Conservation (phyloP, 2,329 filamentous ascomycete species). For the Exophiala spinifera region DNA sequence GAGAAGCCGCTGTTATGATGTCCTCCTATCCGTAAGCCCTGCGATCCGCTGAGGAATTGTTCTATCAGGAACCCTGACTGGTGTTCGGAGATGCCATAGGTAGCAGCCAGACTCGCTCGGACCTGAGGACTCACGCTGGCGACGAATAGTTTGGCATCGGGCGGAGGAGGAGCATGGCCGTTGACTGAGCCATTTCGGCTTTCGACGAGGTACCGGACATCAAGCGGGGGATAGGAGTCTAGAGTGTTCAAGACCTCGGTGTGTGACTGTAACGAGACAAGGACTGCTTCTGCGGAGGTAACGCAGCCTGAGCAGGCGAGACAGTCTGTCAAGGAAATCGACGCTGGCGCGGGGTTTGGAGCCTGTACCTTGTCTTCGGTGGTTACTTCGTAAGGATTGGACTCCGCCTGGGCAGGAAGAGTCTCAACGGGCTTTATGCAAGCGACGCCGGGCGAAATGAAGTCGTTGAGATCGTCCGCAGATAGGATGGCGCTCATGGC, state of each 20-base stretch:
- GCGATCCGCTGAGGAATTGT: constrained; percentile 68
- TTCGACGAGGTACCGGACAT: constrained; percentile 38
- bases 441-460: constrained; percentile 94
- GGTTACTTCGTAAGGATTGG: constrained; percentile 73
- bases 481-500: constrained; percentile 95
- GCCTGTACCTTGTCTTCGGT: constrained; percentile 74
- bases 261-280: constrained; percentile 92
- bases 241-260: constrained; percentile 82
- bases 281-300: constrained; percentile 93
- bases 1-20: constrained; percentile 72
- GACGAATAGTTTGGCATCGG: constrained; percentile 73
- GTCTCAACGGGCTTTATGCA: constrained; percentile 98
- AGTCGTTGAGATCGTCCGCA: constrained; percentile 95
- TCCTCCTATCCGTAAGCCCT: constrained; percentile 68
- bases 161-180: constrained; percentile 34
- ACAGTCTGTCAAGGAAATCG: constrained; percentile 95
- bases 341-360: constrained; percentile 65
- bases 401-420: constrained; percentile 63
- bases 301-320: constrained; percentile 97
- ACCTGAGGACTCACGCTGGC: constrained; percentile 92
- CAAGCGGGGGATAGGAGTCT: constrained; percentile 57
- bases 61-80: constrained; percentile 80
- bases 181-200: constrained; percentile 44
- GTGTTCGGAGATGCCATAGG: constrained; percentile 68
- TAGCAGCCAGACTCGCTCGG: constrained; percentile 82